A percentile compares a stretch with the other conserved stretches of the same genome.
These are phyloP conservation scores for Scolecobasidium constrictum DNA, from an alignment of 2,329 filamentous ascomycete species.

Conservation along the genomic window DNA sequence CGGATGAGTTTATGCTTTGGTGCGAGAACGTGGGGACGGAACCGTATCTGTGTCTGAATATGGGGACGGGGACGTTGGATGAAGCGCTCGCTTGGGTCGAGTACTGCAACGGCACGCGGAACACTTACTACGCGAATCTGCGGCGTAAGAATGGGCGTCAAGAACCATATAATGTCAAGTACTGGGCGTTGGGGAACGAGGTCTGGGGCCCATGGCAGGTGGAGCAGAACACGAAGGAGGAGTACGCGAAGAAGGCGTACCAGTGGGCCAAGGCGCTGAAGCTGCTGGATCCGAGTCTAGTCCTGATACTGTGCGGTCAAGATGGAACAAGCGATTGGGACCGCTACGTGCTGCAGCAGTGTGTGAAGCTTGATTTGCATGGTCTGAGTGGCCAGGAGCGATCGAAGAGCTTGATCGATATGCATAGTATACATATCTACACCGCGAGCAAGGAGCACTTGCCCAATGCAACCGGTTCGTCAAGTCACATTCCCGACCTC, in stretches of 20 bases:
- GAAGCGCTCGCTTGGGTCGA: conserved; percentile 68
- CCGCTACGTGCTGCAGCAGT: conserved; percentile 60
- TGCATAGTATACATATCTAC: conserved; percentile 76
- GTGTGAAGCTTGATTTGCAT: conserved; percentile 42
- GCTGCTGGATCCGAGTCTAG: conserved; percentile 57
- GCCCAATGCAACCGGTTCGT: conserved; percentile 22
- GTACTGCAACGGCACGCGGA: conserved; percentile 69
- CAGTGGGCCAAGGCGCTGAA: conserved; percentile 65
- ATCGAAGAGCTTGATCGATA: conserved; percentile 51
- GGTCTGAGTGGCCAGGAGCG: conserved; percentile 33
- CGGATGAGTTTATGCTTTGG: conserved; percentile 80
- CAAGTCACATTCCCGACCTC: conserved; percentile 5
- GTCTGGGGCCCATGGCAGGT: conserved; percentile 59
- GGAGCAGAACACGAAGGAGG: conserved; percentile 56
- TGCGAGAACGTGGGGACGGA: conserved; percentile 62
- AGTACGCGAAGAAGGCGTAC: conserved; percentile 56
- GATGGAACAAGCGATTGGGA: conserved; percentile 62
- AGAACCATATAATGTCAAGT: conserved; percentile 57
- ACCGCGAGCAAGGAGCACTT: conserved; percentile 44
- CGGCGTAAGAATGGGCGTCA: conserved; percentile 63
- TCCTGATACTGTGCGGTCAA: conserved; percentile 65
- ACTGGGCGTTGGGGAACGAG: conserved; percentile 44
- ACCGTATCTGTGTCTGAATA: conserved; percentile 71
- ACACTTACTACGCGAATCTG: conserved; percentile 75
- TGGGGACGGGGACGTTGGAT: conserved; percentile 53